Base-by-base conservation (phyloP, 306 rosid species). In the Quillaja saponaria region DNA sequence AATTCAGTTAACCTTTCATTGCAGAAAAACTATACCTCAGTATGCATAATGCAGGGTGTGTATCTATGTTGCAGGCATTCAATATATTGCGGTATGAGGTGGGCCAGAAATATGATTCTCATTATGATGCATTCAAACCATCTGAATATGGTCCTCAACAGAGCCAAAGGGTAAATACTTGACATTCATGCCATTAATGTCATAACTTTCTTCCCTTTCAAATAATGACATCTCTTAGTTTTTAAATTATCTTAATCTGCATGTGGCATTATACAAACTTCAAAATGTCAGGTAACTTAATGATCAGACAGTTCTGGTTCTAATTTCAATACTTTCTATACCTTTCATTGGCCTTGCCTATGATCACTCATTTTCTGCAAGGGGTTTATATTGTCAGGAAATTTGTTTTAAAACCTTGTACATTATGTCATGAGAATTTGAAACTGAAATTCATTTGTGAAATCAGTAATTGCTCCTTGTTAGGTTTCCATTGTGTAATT, bases 91-190 rank as follows among this genome's bases (percentile, higher is more conserved):
- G 81, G 40, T 85, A 85, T 74, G 70, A 79, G 68, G 41, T 79
- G 60, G 85, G 85, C 58, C 90, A 85, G 75, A 85, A 81, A 49
- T 85, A 85, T 61, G 81, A 79, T 68, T 80, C 87, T 50, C 87
- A 85, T 60, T 81, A 85, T 65, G 85, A 85, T 44, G 83, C 85
- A 3, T 85, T 81, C 74, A 48, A 76, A 55, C 80, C 83, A 1
- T 35, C 51, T 13, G 87, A 81, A 51, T 85, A 81, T 64, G 87
- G 85, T 5, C 59, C 68, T 34, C 69, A 81, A 61, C 47, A 64
- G 46, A 85, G 83, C 75, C 87, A 85, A 76, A 76, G 87, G 82
- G 90, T 84, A 81, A 16, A 34, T 35, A 4, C 55, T 49, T 45
- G 13, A 58, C 42, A 16, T 54, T 53, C 5, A 14, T 39, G 35